phyloP scores from a whole-genome alignment of 1,139 yeast genomes.

The Pichia sp. region DNA sequence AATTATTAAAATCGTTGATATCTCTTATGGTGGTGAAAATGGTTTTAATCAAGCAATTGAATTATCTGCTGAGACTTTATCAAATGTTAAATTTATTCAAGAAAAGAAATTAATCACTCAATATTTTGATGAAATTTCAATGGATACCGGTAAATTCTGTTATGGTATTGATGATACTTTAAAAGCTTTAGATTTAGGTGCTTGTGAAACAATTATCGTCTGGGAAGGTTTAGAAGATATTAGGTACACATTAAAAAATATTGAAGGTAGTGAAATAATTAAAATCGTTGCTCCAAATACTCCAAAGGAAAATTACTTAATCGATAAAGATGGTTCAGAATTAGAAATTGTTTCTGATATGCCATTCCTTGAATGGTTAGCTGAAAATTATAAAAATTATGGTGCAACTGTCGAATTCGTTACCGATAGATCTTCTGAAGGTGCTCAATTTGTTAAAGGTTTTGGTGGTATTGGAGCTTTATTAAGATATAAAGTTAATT shows the following conservation, averaged over 20 bases:
- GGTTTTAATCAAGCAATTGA: slow-evolving; percentile 99
- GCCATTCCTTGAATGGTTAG: slow-evolving; percentile 91
- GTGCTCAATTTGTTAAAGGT: slow-evolving; percentile 96
- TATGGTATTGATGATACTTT: slow-evolving; percentile 95
- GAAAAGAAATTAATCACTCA: slow-evolving; percentile 90
- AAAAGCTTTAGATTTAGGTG: slow-evolving; percentile 93
- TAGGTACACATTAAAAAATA: slow-evolving; percentile 78
- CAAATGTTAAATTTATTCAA: slow-evolving; percentile 95
- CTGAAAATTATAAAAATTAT: slow-evolving; percentile 86
- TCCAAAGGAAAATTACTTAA: slow-evolving; percentile 67
- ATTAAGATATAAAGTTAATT: slow-evolving; percentile 92
- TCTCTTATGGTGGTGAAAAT: slow-evolving; percentile 97
- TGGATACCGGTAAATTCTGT: slow-evolving; percentile 94
- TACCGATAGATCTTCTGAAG: slow-evolving; percentile 93
- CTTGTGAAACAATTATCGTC: slow-evolving; percentile 87
- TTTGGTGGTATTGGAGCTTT: slow-evolving; percentile 98
- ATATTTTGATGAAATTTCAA: slow-evolving; percentile 94
- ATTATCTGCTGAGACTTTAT: slow-evolving; percentile 89
- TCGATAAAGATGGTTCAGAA: slow-evolving; percentile 81
- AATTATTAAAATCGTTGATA: slow-evolving; percentile 88
- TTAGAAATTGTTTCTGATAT: slow-evolving; percentile 81
- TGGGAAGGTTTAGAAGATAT: slow-evolving; percentile 83
- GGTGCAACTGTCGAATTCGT: slow-evolving; percentile 96
- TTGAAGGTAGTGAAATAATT: slow-evolving; percentile 71
- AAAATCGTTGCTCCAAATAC: slow-evolving; percentile 68